phyloP scores from a whole-genome alignment of 2,329 filamentous ascomycete genomes.

The Ophiostoma ips region DNA sequence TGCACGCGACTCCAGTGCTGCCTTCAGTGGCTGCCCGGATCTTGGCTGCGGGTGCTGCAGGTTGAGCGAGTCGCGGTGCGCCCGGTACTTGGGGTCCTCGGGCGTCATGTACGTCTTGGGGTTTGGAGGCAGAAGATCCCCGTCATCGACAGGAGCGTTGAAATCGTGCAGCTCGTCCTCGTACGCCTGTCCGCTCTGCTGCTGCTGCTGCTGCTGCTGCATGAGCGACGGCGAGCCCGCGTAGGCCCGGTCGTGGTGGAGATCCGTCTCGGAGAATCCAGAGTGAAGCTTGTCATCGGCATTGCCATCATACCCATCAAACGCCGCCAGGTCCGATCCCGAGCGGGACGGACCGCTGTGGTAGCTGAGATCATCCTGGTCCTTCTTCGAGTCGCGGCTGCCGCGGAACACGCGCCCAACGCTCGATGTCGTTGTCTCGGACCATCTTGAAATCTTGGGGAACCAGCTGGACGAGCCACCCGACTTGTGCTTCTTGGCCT shows the following conservation, averaged over 20 bases:
- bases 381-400: conserved; percentile 49
- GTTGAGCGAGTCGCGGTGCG: conserved; percentile 67
- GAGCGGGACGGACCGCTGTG: conserved; percentile 49
- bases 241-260: conserved; percentile 19
- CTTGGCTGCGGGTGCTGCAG: conserved; percentile 68
- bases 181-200: not conserved
- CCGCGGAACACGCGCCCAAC: conserved; percentile 64
- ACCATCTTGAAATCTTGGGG: conserved; percentile 94
- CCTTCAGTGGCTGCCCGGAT: conserved; percentile 60
- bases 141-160: conserved; percentile 1
- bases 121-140: conserved; percentile 22
- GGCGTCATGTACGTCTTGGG: conserved; percentile 40
- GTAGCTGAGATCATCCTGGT: conserved; percentile 32
- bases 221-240: conserved; percentile 9
- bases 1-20: conserved; percentile 55
- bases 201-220: not conserved
- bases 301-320: conserved; percentile 47
- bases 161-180: conserved; percentile 3
- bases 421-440: conserved; percentile 85
- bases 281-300: conserved; percentile 47
- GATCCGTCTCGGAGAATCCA: conserved; percentile 40
- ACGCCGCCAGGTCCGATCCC: conserved; percentile 57
- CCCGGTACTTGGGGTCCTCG: conserved; percentile 68
- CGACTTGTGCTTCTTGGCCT: conserved; percentile 79
- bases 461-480: conserved; percentile 65